These are phyloP conservation scores for Hevea brasiliensis DNA, from an alignment of 345 rosid genomes.

Conservation along the genomic window DNA sequence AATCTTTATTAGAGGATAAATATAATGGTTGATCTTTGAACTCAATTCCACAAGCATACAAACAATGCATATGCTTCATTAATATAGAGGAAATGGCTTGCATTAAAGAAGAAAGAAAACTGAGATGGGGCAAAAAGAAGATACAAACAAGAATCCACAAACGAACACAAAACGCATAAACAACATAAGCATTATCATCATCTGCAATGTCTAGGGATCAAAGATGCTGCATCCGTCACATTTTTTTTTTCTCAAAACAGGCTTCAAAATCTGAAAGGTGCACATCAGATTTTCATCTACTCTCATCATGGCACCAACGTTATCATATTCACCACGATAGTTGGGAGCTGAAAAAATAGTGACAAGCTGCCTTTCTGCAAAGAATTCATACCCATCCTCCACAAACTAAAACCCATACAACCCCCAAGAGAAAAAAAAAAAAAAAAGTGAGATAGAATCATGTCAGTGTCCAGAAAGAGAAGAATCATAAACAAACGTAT, in stretches of 20 bases:
- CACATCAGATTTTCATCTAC: conserved; percentile 85
- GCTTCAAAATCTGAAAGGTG: conserved; percentile 94
- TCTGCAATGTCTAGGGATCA: not conserved
- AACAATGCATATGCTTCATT: not conserved
- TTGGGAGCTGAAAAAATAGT: conserved; percentile 95
- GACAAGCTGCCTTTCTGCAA: conserved; percentile 89
- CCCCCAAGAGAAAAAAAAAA: not conserved
- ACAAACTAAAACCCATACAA: conserved; percentile 55
- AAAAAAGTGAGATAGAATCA: not conserved
- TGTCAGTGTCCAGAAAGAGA: conserved; percentile 7
- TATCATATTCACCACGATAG: conserved; percentile 96
- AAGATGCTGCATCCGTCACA: conserved; percentile 35
- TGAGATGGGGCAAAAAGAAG: not conserved
- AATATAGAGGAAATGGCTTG: not conserved
- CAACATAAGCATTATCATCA: not conserved
- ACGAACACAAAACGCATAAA: not conserved
- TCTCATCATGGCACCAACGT: conserved; percentile 97
- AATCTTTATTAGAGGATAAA: too few relatives aligned
- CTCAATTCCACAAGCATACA: not conserved
- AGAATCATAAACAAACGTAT: conserved; percentile 1
- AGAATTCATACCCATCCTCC: conserved; percentile 97
- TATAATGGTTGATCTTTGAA: too few relatives aligned
- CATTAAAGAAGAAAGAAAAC: too few relatives aligned
- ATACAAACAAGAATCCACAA: not conserved
- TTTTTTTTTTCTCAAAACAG: conserved; percentile 68